phyloP scores from a whole-genome alignment of 108 stramenopile genomes.

The Skeletonema potamos region DNA sequence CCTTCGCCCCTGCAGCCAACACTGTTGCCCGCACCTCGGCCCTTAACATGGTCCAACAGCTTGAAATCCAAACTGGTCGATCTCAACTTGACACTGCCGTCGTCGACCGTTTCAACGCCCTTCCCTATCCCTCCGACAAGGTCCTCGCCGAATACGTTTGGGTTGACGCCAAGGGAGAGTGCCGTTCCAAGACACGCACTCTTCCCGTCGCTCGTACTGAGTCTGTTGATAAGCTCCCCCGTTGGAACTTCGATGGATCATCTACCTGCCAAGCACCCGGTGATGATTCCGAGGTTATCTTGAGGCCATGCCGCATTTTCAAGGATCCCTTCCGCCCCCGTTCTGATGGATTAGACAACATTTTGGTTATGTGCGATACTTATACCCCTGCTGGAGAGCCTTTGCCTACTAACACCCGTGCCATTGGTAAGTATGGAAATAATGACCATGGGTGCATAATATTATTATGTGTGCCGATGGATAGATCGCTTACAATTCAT shows the following conservation, averaged over 20 bases:
- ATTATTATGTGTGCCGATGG: neutral
- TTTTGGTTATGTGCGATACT: constrained; percentile 96
- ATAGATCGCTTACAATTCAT: neutral
- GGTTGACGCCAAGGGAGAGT: constrained; percentile 89
- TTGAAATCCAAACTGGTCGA: constrained; percentile 56
- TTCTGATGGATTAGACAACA: constrained; percentile 79
- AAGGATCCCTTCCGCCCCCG: constrained; percentile 93
- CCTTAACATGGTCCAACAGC: constrained; percentile 31
- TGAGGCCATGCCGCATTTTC: constrained; percentile 85
- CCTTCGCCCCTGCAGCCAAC: neutral
- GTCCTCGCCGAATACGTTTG: constrained; percentile 90
- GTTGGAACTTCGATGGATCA: constrained; percentile 97
- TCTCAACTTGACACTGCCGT: constrained; percentile 77
- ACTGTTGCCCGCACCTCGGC: neutral
- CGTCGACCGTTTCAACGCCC: constrained; percentile 57
- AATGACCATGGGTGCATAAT: neutral
- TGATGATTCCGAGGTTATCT: constrained; percentile 95
- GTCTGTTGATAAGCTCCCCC: constrained; percentile 68
- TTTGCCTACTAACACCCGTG: constrained; percentile 83
- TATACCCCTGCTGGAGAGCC: constrained; percentile 91
- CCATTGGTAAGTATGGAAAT: constrained; percentile 57
- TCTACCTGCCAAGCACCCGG: constrained; percentile 96
- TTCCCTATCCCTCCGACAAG: constrained; percentile 70
- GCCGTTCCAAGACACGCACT: constrained; percentile 87
- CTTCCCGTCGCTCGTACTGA: constrained; percentile 56